Base-by-base conservation (phyloP, 2,329 filamentous ascomycete species). In the Colletotrichum graminicola region DNA sequence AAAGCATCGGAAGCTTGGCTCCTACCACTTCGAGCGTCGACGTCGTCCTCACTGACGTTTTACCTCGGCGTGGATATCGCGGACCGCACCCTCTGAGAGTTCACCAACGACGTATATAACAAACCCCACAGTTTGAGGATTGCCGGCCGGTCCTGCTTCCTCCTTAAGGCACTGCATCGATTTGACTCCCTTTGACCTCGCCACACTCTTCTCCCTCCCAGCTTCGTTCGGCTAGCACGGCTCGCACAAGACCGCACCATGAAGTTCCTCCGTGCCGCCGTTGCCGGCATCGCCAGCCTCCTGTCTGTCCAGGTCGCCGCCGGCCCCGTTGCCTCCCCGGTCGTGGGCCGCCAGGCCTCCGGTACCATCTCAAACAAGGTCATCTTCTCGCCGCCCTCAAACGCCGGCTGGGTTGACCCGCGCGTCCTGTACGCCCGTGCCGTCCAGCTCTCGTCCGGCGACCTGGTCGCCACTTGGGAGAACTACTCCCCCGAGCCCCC, bases 401-500 rank as follows among this genome's bases (percentile, higher is more conserved):
- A 82, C 71, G 84, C 82, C 75, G 54, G 69, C 21, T 85, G 83
- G 76, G 85, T 79, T 1, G 80, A 83, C 66, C 84, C 84, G 1
- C 78, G 80, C 14, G 81, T 83, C 1, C 78, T 86, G 6, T 86
- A 86, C 64, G 79, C 84, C 14, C 84, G 84, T 21, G 79, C 81
- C 7, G 78, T 82, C 5, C 80, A 86, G 77, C 80, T 87, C 11
- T 76, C 77, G 1, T 82, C 84, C 64, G 81, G 85, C 23, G 81
- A 83, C 34, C 80, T 88, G 21, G 79, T 89, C 16, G 83, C 84
- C 34, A 88, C 87, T 0, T 88, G 86, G 85, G 86, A 88, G 75
- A 88, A 88, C 80, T 88, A 88, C 79, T 85, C 84, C 26, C 85
- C 85, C 11, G 84, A 90, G 75, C 88, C 87, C 21, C 88, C 87